Evolutionary conservation across 2,329 filamentous ascomycete species (phyloP), one percentile per base, ranked within the genome.

Genomic region (Fusarium pseudonygamai): DNA sequence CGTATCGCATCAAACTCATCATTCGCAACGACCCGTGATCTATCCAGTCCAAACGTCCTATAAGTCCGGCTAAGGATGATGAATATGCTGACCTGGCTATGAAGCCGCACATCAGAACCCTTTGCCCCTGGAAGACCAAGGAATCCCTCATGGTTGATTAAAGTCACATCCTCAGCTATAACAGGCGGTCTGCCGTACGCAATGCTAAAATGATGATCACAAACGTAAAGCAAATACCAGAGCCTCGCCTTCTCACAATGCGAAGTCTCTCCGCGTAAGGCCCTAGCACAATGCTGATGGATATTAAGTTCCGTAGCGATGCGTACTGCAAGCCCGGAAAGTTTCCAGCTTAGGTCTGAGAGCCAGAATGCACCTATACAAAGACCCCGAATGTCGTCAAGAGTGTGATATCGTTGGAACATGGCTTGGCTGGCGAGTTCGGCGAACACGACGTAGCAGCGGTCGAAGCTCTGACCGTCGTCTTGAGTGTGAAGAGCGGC

Each of bases 221-320:
- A 53, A 53, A 53, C 49, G 7, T 53, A 53, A 2, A 53, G 32
- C 0, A 36, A 0, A 52, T 52, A 52, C 49, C 49, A 52, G n/a
- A 52, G 5, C n/a, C 49, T 2, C 0, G 49, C 49, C 7, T 52
- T 36, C 49, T 52, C 49, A 3, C 32, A 52, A 12, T 36, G 32
- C 0, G n/a, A 52, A 8, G n/a, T 22, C 5, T 52, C 32, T 0
- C 49, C 49, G 0, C 49, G 32, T 0, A 52, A 3, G 5, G 32
- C 49, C 32, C 49, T 36, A 2, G 32, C 49, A 0, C 49, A 52
- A 22, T 52, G 49, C 6, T 52, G n/a, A 3, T 52, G 32, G 3
- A 52, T 52, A 4, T 52, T 52, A 0, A 36, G 32, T 9, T 52
- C 49, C 0, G 32, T 52, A 22, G n/a, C 49, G 18, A 52, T 36